Evolutionary conservation across 352 stramenopile species (phyloP).

Genomic region (Phytophthora pistaciae): DNA sequence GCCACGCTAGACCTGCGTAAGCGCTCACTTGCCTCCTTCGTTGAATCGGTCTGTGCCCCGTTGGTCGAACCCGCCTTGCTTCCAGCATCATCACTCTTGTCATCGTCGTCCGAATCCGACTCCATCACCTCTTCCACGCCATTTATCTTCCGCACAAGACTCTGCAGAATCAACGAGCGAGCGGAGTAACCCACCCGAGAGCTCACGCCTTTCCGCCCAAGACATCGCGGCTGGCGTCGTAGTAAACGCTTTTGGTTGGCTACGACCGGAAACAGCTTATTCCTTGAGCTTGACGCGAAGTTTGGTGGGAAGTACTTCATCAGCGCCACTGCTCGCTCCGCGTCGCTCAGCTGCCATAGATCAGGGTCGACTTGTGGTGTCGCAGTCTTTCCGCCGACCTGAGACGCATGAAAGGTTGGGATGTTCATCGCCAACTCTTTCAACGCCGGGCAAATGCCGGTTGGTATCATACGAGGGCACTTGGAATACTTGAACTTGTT

Average conservation of each 20-base stretch:
- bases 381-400: slow-evolving; percentile 69
- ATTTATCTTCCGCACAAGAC: slow-evolving; percentile 64
- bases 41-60: not conserved
- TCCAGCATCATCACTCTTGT: slow-evolving; percentile 16
- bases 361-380: slow-evolving; percentile 23
- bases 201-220: slow-evolving; percentile 26
- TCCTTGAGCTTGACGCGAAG: slow-evolving; percentile 41
- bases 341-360: slow-evolving; percentile 73
- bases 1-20: slow-evolving; percentile 2
- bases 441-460: slow-evolving; percentile 56
- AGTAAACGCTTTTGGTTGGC: slow-evolving; percentile 53
- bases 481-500: slow-evolving; percentile 90
- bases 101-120: slow-evolving; percentile 32
- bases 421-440: slow-evolving; percentile 77
- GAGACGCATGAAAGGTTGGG: slow-evolving; percentile 79
- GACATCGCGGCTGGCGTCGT: slow-evolving; percentile 32
- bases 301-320: slow-evolving; percentile 58
- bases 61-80: slow-evolving; percentile 3
- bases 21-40: not conserved
- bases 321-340: slow-evolving; percentile 59
- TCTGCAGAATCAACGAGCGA: slow-evolving; percentile 54
- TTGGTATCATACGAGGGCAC: slow-evolving; percentile 78
- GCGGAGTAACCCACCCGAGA: slow-evolving; percentile 50
- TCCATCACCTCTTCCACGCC: slow-evolving; percentile 38
- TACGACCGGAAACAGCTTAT: slow-evolving; percentile 51